Evolutionary conservation across 2,329 filamentous ascomycete genomes (phyloP).

Genomic region (Colletotrichum australisinense): DNA sequence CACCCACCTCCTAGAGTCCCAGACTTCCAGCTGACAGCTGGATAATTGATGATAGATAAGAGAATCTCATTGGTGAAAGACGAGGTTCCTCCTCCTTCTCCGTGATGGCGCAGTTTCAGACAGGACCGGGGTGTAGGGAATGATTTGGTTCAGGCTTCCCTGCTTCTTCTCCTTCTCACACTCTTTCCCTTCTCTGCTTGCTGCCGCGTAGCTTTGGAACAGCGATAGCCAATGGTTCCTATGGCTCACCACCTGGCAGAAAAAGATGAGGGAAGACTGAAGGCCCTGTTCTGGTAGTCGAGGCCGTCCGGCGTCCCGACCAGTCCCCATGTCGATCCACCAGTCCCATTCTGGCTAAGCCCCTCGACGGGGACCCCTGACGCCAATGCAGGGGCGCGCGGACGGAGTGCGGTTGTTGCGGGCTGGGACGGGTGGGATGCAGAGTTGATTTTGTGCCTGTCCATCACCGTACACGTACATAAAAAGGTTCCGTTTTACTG

Average conservation of each 20-base stretch:
- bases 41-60: background rate
- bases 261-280: conserved; percentile 1
- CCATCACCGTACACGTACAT: background rate
- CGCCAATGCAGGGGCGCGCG: conserved; percentile 26
- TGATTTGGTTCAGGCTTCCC: conserved; percentile 16
- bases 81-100: conserved; percentile 9
- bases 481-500: background rate
- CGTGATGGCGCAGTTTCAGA: conserved; percentile 34
- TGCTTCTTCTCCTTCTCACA: background rate
- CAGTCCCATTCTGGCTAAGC: background rate
- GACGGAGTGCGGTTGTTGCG: background rate
- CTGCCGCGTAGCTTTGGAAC: background rate
- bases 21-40: background rate
- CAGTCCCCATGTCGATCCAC: conserved; percentile 8
- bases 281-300: conserved; percentile 8
- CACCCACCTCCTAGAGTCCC: background rate
- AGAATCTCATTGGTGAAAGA: background rate
- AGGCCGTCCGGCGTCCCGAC: background rate
- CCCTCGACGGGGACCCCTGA: conserved; percentile 13
- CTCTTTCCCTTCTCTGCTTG: background rate
- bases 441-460: conserved; percentile 1
- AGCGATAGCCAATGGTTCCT: conserved; percentile 18
- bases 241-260: background rate
- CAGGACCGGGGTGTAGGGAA: conserved; percentile 20
- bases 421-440: background rate